Base-by-base conservation (phyloP, 2,329 filamentous ascomycete species). In the Aspergillus puulaauensis region DNA sequence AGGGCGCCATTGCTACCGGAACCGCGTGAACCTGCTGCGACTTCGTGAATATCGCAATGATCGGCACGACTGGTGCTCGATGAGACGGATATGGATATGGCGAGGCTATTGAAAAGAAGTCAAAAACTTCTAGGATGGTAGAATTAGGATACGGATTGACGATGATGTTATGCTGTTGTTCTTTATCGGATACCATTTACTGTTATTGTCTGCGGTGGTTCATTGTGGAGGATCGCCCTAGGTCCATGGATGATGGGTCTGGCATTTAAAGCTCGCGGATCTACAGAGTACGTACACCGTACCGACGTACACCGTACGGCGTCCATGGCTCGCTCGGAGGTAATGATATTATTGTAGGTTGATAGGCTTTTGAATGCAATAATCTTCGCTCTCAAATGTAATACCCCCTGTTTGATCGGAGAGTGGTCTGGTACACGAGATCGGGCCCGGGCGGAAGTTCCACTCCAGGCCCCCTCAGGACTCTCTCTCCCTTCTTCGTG, bases 1-100 rank as follows among this genome's bases (percentile, higher is more conserved):
- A 73, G 82, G 52, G 77, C 81, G 56, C 83, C 83, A 3, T 66
- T 85, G 69, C 73, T 85, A 59, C 75, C 79, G 31, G 77, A 80
- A 37, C 57, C 52, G 11, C 37, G 53, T 24, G 44, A 7, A 6
- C 53, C 46, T 17, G 40, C 46, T 15, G 23, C 51, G 17, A 37
- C 21, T 12, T 40, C 52, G 37, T 45, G 21, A 21, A 6, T 23
- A 9, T n/a, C 35, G n/a, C 12, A 33, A 17, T 19, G 27, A 33
- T 17, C 11, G 24, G 24, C 3, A 3, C 24, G 8, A 8, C 3
- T 27, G 2, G 27, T 8, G 9, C 27, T 31, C 9, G 9, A 31
- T 9, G 27, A 31, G 27, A 31, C 27, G 27, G 27, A 31, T 31
- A 31, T 31, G 27, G 9, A 31, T 11, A 31, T 31, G 27, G 27